Base-by-base conservation (phyloP, 441 rosid genomes). In the Erysimum cheiri region DNA sequence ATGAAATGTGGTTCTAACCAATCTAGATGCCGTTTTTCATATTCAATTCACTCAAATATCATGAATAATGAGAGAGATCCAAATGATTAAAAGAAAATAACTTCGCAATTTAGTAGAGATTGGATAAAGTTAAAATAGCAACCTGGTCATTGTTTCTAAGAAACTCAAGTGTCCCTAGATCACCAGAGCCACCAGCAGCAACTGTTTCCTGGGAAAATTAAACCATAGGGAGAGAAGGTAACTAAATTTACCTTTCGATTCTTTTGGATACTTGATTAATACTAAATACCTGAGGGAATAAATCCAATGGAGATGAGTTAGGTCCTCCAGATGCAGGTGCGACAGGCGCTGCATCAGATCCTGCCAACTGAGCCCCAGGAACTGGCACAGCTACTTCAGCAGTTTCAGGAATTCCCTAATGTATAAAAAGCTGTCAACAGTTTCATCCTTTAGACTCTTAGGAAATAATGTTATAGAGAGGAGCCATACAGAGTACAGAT, bases 111-210 rank as follows among this genome's bases (percentile, higher is more conserved):
- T 28, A 40, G 43, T 13, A 6, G 50, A 48, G 24, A 56, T 60
- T 5, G 11, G 68, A 33, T 37, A 12, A 36, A 26, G 69, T 19
- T 6, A 67, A 43, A 66, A 78, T 60, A 17, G 29, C 62, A 33
- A 90, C 98, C 91, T 95, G 99, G 70, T 81, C 92, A 77, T 92
- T 95, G 85, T 84, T 88, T 77, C 99, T 82, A 37, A 92, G 99
- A 77, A 95, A 95, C 53, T 91, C 93, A 56, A 95, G 90, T 35
- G 96, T 80, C 60, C 96, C 96, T 81, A 82, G 88, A 47, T 92
- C 97, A 55, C 84, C 88, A 68, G 57, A 80, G 67, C 64, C 83
- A 61, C 85, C 82, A 78, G 87, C 85, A 67, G 96, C 71, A 78
- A 79, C 84, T 40, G 89, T 35, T 80, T 85, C 97, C 99, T 91